Percentiles rank a stretch among this genome's conserved stretches.
These are phyloP conservation scores for Neurospora sp. DNA, from an alignment of 2,329 filamentous ascomycete species.

Conservation along the genomic window DNA sequence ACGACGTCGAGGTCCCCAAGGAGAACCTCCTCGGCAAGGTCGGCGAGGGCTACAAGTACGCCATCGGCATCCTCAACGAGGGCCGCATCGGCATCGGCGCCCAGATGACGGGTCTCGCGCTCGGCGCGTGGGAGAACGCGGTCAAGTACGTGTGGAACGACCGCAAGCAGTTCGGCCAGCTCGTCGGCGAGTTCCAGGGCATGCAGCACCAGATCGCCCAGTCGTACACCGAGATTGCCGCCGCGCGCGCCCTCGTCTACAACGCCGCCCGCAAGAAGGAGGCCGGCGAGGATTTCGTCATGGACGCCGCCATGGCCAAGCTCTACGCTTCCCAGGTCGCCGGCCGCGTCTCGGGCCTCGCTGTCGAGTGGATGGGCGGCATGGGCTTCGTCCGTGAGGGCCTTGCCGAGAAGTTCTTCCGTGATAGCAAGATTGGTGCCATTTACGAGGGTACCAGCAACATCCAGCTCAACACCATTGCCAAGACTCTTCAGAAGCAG, in stretches of 20 bases:
- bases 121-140: slow-evolving; percentile 92
- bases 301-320: slow-evolving; percentile 97
- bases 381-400: slow-evolving; percentile 98
- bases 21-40: slow-evolving; percentile 81
- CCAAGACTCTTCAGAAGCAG: slow-evolving; percentile 52
- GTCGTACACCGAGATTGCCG: slow-evolving; percentile 85
- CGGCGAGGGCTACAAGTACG: slow-evolving; percentile 95
- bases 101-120: slow-evolving; percentile 94
- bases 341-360: slow-evolving; percentile 70
- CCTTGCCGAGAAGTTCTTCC: slow-evolving; percentile 93
- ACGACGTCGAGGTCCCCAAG: slow-evolving; percentile 84
- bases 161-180: slow-evolving; percentile 87
- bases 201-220: slow-evolving; percentile 99
- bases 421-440: slow-evolving; percentile 96
- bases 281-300: slow-evolving; percentile 87
- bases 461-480: slow-evolving; percentile 58
- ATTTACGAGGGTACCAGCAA: slow-evolving; percentile 92
- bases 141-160: slow-evolving; percentile 95
- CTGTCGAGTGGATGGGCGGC: slow-evolving; percentile 98
- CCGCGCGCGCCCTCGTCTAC: slow-evolving; percentile 85
- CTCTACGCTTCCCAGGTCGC: slow-evolving; percentile 90
- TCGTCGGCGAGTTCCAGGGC: slow-evolving; percentile 94
- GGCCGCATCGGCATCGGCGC: slow-evolving; percentile 96
- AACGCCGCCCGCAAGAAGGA: slow-evolving; percentile 98
- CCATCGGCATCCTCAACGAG: slow-evolving; percentile 88